Conservation (phyloP, 345 rosid genomes). For the Atalantia buxifolia region DNA sequence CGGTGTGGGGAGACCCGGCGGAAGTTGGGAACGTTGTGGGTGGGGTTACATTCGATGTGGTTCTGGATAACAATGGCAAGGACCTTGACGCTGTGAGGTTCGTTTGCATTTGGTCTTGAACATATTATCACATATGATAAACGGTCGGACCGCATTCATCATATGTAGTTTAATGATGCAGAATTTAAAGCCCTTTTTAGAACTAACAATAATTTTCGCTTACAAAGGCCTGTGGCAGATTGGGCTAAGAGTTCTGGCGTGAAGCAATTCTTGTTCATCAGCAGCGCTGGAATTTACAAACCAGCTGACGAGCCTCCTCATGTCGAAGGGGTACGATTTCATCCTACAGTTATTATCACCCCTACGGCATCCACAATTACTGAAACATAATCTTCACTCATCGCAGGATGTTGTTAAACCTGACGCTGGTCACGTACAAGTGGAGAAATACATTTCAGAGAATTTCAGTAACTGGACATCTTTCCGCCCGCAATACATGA, state of each 20-base stretch:
- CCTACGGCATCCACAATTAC: background rate
- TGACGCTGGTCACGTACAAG: constrained; percentile 82
- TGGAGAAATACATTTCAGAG: constrained; percentile 81
- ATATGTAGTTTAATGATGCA: background rate
- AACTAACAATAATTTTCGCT: background rate
- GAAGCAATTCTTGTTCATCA: constrained; percentile 82
- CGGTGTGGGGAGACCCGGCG: constrained; percentile 87
- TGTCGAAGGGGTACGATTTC: constrained; percentile 69
- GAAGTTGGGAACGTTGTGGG: constrained; percentile 64
- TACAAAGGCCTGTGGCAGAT: constrained; percentile 69
- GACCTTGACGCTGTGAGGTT: constrained; percentile 78
- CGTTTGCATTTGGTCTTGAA: constrained; percentile 15
- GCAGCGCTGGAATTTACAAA: constrained; percentile 94
- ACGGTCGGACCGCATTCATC: background rate
- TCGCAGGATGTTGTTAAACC: constrained; percentile 78
- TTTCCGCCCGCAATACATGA: constrained; percentile 95
- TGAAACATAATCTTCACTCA: constrained; percentile 5
- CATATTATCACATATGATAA: background rate
- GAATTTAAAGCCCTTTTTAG: background rate
- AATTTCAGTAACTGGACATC: constrained; percentile 54
- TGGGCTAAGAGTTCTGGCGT: constrained; percentile 85
- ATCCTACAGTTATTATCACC: background rate
- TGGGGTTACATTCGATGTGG: constrained; percentile 73
- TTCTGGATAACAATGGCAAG: constrained; percentile 95
- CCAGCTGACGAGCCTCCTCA: constrained; percentile 92